Conservation (phyloP, 192 early-diverging fungal species). For the Gonapodya prolifera region DNA sequence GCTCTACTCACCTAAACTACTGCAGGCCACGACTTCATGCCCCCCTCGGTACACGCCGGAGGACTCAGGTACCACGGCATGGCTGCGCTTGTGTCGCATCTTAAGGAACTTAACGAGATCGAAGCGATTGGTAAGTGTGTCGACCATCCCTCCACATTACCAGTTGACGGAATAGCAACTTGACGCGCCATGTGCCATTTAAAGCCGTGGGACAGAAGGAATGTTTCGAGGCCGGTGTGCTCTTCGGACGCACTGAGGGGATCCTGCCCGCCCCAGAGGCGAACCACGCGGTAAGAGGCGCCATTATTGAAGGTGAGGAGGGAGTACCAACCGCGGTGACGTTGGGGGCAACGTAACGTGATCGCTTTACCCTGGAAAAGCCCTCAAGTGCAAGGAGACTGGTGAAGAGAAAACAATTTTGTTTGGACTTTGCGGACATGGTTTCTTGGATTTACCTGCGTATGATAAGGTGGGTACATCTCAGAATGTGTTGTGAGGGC, state of each 20-base stretch:
- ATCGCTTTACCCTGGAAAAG: no score
- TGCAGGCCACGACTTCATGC: slow-evolving; percentile 6
- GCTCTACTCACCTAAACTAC: neutral
- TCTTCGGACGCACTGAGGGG: neutral
- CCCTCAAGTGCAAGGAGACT: slow-evolving; percentile 6
- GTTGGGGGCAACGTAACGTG: neutral
- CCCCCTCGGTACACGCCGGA: neutral
- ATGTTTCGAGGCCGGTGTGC: slow-evolving; percentile 1
- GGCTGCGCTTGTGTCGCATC: neutral
- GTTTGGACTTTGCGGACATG: slow-evolving; percentile 1
- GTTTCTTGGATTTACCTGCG: neutral
- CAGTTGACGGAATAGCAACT: no score
- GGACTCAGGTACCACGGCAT: slow-evolving; percentile 5
- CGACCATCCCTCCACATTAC: neutral
- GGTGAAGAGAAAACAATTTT: neutral
- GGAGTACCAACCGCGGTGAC: neutral
- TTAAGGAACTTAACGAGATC: neutral
- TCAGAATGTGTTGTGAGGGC: neutral
- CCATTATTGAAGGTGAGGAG: neutral
- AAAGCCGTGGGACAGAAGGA: slow-evolving; percentile 4
- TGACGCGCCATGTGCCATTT: no score
- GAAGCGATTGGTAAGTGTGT: slow-evolving; percentile 1
- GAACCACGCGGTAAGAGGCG: slow-evolving; percentile 1
- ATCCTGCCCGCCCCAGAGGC: slow-evolving; percentile 6
- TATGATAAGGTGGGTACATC: neutral